These are phyloP conservation scores for Blastobotrys parvus DNA, from an alignment of 805 yeast species.

Conservation along the genomic window DNA sequence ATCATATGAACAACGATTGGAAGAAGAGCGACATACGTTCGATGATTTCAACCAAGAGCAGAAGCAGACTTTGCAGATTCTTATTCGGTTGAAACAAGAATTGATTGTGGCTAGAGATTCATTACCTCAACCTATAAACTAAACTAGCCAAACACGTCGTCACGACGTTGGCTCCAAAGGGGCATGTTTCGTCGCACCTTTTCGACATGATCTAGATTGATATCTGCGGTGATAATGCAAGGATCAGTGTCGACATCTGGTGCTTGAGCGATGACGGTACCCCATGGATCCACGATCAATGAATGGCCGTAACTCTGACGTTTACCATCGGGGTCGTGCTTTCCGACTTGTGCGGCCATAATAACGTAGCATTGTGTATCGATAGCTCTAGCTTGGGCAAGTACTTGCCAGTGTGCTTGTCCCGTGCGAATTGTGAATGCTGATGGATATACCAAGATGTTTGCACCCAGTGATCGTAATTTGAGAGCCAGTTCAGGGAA, in stretches of 20 bases:
- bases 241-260: constrained; percentile 38
- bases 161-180: constrained; percentile 61
- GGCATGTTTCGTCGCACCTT: constrained; percentile 66
- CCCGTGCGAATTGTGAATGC: constrained; percentile 94
- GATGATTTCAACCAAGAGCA: constrained; percentile 8
- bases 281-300: constrained; percentile 89
- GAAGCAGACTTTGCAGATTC: constrained; percentile 3
- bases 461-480: constrained; percentile 61
- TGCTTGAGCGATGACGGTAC: constrained; percentile 56
- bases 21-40: constrained; percentile 12
- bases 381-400: constrained; percentile 79
- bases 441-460: constrained; percentile 73
- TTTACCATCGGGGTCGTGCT: constrained; percentile 47
- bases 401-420: constrained; percentile 75
- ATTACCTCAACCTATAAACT: constrained; percentile 5
- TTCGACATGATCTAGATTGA: constrained; percentile 45
- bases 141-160: constrained; percentile 27
- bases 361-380: constrained; percentile 82
- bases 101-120: constrained; percentile 3
- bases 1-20: constrained; percentile 13
- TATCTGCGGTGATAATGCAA: constrained; percentile 53
- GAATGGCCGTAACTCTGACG: constrained; percentile 84
- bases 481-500: constrained; percentile 73
- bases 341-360: constrained; percentile 84
- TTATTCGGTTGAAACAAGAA: constrained; percentile 4